Conservation (phyloP, 495 filamentous ascomycete genomes). For the Aspergillus coremiiformis region DNA sequence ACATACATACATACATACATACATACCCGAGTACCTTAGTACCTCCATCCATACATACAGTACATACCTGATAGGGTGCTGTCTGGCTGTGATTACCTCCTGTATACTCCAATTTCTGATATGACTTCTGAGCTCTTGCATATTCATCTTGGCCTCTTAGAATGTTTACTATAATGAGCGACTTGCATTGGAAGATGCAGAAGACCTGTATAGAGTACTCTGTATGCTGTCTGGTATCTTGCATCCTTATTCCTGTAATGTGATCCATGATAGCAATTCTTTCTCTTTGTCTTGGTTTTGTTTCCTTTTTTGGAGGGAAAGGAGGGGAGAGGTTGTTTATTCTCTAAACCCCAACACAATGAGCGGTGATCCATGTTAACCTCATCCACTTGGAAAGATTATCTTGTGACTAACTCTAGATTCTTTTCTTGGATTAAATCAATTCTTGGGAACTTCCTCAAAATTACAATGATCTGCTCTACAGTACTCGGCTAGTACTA, state of each 20-base stretch:
- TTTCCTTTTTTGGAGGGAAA: neutral
- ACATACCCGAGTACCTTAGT: no score
- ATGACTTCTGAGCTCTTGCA: neutral
- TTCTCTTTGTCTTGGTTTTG: neutral
- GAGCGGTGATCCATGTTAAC: no score
- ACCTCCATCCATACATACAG: neutral
- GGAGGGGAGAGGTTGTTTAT: no score
- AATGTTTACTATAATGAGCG: slow-evolving; percentile 17
- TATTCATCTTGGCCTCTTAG: neutral
- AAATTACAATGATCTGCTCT: slow-evolving; percentile 19
- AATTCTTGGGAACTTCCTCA: neutral
- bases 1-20: no score
- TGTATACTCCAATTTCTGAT: neutral
- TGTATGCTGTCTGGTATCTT: no score
- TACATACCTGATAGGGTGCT: neutral
- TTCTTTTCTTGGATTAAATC: neutral
- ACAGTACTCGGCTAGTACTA: slow-evolving; percentile 12
- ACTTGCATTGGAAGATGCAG: slow-evolving; percentile 15
- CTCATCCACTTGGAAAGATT: neutral
- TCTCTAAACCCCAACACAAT: neutral
- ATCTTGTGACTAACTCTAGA: neutral
- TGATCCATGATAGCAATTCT: neutral
- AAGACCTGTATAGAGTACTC: slow-evolving; percentile 18
- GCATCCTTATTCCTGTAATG: slow-evolving; percentile 3
- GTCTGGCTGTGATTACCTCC: neutral